phyloP scores from a whole-genome alignment of 257 asterid species.

The Plectranthus barbatus region DNA sequence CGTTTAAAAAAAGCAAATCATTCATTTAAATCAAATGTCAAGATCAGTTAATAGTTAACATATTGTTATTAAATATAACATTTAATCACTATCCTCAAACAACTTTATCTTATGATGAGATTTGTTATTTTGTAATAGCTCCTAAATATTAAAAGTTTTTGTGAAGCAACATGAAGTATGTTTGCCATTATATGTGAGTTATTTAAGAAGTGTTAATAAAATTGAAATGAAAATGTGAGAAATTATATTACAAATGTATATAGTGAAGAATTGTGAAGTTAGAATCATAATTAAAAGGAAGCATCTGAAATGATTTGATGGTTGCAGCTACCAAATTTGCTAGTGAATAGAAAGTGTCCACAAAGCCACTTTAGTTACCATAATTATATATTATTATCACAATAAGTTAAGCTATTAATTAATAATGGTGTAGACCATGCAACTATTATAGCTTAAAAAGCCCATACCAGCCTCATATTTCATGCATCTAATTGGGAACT shows the following conservation, averaged over 20 bases:
- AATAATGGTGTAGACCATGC: conserved; percentile 52
- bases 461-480: conserved; percentile 4
- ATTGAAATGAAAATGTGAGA: no score
- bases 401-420: conserved; percentile 13
- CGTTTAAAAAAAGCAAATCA: no score
- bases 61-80: no score
- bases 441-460: conserved; percentile 37
- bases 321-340: conserved; percentile 33
- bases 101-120: no score
- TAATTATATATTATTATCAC: conserved; percentile 29
- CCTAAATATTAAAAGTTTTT: no score
- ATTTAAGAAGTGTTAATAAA: background rate
- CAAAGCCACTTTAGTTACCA: conserved; percentile 29
- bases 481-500: conserved; percentile 18
- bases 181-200: no score
- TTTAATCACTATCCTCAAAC: no score
- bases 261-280: background rate
- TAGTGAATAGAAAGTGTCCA: conserved; percentile 17
- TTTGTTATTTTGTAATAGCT: no score
- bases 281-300: background rate
- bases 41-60: no score
- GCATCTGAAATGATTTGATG: conserved; percentile 25
- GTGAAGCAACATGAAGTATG: no score
- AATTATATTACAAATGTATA: no score
- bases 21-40: no score